phyloP scores from a whole-genome alignment of 1,284 basidiomycete species.

The Malassezia sp. region DNA sequence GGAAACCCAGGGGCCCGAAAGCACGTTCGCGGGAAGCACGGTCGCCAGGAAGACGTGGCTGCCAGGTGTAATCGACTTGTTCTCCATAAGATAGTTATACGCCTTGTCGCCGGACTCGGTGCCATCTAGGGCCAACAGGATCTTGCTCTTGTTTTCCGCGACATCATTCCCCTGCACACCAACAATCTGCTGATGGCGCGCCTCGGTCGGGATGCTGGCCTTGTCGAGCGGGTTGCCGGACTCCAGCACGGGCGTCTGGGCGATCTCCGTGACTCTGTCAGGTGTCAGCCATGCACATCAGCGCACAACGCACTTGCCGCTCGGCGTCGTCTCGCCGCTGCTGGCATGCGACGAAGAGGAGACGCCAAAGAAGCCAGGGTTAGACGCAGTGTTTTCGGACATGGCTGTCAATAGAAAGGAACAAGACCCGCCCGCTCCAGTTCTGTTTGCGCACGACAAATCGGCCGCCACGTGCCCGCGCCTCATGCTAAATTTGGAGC shows the following conservation, averaged over 20 bases:
- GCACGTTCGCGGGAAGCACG: conserved; percentile 37
- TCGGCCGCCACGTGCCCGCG: no score
- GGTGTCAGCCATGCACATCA: background rate
- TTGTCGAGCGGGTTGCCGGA: conserved; percentile 40
- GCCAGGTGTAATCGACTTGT: conserved; percentile 23
- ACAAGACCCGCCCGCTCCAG: no score
- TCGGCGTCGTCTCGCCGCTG: no score
- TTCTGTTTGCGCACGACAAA: no score
- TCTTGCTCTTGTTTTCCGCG: conserved; percentile 22
- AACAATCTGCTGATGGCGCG: conserved; percentile 41
- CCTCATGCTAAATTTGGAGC: no score
- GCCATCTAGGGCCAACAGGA: conserved; percentile 39
- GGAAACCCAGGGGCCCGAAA: conserved; percentile 37
- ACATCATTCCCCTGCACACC: conserved; percentile 26
- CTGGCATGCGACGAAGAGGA: no score
- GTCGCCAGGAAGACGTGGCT: conserved; percentile 37
- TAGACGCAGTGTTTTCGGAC: no score
- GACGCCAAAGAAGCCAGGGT: no score
- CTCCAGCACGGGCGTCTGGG: conserved; percentile 41
- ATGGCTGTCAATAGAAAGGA: no score
- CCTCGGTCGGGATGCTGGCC: conserved; percentile 27
- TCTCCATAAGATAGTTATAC: conserved; percentile 32
- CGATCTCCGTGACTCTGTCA: conserved; percentile 20
- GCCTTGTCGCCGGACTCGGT: conserved; percentile 42
- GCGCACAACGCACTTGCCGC: no score